Percentiles rank a stretch among this genome's conserved stretches.
phyloP scores from a whole-genome alignment of 108 stramenopile species.

The Pseudonitzschia multiseries region DNA sequence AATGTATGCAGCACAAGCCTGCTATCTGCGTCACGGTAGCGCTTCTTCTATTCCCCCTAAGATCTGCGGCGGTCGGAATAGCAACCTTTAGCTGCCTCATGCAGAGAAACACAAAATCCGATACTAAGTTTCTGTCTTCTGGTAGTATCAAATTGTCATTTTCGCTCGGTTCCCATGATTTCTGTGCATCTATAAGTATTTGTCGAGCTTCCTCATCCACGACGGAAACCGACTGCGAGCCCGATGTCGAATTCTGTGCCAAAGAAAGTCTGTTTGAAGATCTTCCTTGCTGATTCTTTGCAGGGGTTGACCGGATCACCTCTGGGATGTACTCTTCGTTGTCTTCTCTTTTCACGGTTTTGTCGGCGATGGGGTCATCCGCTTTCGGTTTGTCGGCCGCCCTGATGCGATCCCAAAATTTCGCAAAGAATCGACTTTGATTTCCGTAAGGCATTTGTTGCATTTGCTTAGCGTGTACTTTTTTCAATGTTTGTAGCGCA shows the following conservation, averaged over 20 bases:
- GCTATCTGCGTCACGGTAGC: conserved; percentile 11
- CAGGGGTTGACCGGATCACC: not conserved
- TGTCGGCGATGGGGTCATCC: conserved; percentile 1
- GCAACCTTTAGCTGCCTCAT: conserved; percentile 50
- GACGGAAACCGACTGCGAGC: conserved; percentile 7
- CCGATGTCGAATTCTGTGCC: not conserved
- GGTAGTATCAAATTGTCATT: conserved; percentile 43
- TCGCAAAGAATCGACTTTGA: conserved; percentile 46
- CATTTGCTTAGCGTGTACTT: conserved; percentile 48
- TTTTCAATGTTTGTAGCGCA: conserved; percentile 41
- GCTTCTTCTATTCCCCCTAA: conserved; percentile 30
- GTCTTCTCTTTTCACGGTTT: not conserved
- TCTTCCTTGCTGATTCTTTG: not conserved
- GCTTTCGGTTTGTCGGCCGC: conserved; percentile 33
- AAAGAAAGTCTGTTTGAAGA: not conserved
- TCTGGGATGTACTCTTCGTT: conserved; percentile 6
- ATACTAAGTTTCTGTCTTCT: conserved; percentile 40
- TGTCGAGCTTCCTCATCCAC: conserved; percentile 28
- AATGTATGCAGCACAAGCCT: conserved; percentile 36
- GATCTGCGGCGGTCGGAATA: conserved; percentile 37
- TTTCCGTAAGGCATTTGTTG: conserved; percentile 44
- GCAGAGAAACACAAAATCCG: conserved; percentile 59
- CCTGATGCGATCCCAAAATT: conserved; percentile 48
- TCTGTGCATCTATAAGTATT: conserved; percentile 31
- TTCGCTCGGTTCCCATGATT: conserved; percentile 36